phyloP scores from a whole-genome alignment of 2,329 filamentous ascomycete genomes.

The Paracamarosporium sp. region DNA sequence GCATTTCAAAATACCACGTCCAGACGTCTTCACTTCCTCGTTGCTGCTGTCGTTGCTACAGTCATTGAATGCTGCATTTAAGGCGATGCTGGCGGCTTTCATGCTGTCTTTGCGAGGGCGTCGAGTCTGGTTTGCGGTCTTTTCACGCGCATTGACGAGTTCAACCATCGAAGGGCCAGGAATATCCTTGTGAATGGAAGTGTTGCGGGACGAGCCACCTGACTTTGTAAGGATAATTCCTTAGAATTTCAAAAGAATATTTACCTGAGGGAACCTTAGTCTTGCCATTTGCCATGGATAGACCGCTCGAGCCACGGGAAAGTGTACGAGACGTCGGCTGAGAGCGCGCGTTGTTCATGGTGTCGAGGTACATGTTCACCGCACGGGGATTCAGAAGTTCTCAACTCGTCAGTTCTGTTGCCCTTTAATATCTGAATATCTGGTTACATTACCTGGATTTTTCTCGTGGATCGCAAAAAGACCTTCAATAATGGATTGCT shows the following conservation, averaged over 20 bases:
- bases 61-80: constrained; percentile 26
- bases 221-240: background rate
- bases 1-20: constrained; percentile 12
- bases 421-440: background rate
- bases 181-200: background rate
- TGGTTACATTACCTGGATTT: background rate
- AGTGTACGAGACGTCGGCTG: background rate
- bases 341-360: background rate
- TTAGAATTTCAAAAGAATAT: background rate
- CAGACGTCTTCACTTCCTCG: background rate
- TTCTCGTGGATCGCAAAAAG: background rate
- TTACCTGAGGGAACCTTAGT: background rate
- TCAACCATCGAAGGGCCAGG: background rate
- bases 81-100: constrained; percentile 6
- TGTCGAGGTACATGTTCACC: background rate
- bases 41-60: background rate
- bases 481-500: background rate
- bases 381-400: background rate
- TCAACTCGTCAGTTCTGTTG: background rate
- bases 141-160: background rate
- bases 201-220: background rate
- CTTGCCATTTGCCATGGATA: background rate
- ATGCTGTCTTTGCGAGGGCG: constrained; percentile 22
- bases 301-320: background rate
- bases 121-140: constrained; percentile 2